Base-by-base conservation (phyloP, 2,329 filamentous ascomycete species). In the Chaetomium globosum region DNA sequence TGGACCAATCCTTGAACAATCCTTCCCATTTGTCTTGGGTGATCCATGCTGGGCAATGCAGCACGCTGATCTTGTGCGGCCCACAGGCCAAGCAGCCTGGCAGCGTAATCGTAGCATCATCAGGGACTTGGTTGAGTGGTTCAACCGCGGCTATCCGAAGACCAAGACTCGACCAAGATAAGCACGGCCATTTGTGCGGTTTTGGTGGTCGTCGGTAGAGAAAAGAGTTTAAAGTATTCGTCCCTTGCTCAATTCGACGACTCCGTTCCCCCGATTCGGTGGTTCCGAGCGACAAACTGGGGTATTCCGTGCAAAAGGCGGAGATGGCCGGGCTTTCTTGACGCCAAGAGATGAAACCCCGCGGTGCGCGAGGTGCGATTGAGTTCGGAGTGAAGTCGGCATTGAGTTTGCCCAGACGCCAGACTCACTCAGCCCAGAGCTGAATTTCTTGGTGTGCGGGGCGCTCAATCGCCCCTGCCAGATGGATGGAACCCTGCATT, bases 91-190 rank as follows among this genome's bases (percentile, higher is more conserved):
- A 48, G 46, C n/a, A 48, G 43, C 39, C 16, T 10, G 16, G 43
- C 19, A 46, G 39, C 43, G 43, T 12, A 48, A 48, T 43, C 46
- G 46, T 48, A 26, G 13, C 21, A 28, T 8, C 33, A 31, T 55
- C 33, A 7, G n/a, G 53, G 30, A 31, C 51, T 54, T 19, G 39
- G 39, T 19, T 39, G 16, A 7, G 7, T 19, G 4, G n/a, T 36
- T 63, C 9, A 63, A 63, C 61, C 61, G 61, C 61, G 61, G 43
- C 31, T 63, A 63, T 58, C 61, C 61, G 61, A 58, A 43, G 9
- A 36, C 46, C 46, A 21, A 23, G 46, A 23, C 46, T 23, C n/a
- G n/a, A 21, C 4, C 9, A 19, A 31, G 43, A 26, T 49, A 23
- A 33, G 33, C 61, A 54, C 46, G 16, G 49, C 36, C 26, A 26